A percentile compares a stretch with the other conserved stretches of the same genome.
Conservation (phyloP, 2,329 filamentous ascomycete genomes). For the Bipolaris cookei region DNA sequence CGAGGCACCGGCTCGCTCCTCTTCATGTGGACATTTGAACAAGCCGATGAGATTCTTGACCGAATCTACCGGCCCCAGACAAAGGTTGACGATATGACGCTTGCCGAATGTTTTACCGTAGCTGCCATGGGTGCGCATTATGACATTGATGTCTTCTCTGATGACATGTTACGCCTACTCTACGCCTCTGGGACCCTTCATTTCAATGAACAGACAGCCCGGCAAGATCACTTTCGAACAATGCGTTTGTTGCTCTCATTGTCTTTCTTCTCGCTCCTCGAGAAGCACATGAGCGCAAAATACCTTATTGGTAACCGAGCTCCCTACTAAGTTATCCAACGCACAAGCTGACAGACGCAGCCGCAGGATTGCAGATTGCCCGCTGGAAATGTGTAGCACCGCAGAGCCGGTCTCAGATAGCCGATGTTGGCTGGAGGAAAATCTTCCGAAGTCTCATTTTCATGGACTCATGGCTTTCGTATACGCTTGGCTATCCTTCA, state of each 20-base stretch:
- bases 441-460: slow-evolving; percentile 47
- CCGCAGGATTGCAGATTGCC: slow-evolving; percentile 46
- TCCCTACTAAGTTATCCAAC: not conserved
- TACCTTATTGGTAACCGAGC: slow-evolving; percentile 44
- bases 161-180: slow-evolving; percentile 37
- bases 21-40: slow-evolving; percentile 44
- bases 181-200: slow-evolving; percentile 45
- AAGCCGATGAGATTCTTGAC: slow-evolving; percentile 45
- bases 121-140: slow-evolving; percentile 49
- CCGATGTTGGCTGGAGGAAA: slow-evolving; percentile 33
- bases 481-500: slow-evolving; percentile 46
- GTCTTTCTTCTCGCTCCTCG: slow-evolving; percentile 46
- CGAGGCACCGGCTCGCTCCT: slow-evolving; percentile 46
- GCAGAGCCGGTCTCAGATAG: slow-evolving; percentile 1
- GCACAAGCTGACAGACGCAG: slow-evolving; percentile 24
- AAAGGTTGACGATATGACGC: slow-evolving; percentile 39
- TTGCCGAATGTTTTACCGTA: slow-evolving; percentile 46
- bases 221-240: slow-evolving; percentile 40
- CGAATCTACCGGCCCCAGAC: slow-evolving; percentile 41
- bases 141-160: slow-evolving; percentile 45
- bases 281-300: slow-evolving; percentile 50
- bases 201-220: slow-evolving; percentile 42
- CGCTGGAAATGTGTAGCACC: slow-evolving; percentile 38
- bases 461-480: slow-evolving; percentile 50
- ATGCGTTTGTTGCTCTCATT: slow-evolving; percentile 46